Percentiles rank a stretch among this genome's conserved stretches.
Conservation (phyloP, 1,284 basidiomycete genomes). For the Leccinum griseonigrum region DNA sequence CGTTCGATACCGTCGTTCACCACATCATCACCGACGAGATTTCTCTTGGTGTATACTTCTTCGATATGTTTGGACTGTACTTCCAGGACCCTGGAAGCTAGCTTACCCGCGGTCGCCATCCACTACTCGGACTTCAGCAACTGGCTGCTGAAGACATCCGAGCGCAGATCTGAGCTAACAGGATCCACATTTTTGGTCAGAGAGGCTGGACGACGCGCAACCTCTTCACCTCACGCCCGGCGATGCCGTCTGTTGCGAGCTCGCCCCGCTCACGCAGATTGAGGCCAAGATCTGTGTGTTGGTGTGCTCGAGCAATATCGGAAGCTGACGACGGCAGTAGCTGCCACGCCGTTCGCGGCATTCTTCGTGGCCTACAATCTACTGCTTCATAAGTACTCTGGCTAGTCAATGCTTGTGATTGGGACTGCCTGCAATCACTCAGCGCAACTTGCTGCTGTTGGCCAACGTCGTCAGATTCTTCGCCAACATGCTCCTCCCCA, state of each 20-base stretch:
- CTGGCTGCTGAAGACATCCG: slow-evolving; percentile 27
- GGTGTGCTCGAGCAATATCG: slow-evolving; percentile 21
- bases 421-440: slow-evolving; percentile 25
- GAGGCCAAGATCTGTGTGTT: slow-evolving; percentile 21
- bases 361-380: slow-evolving; percentile 30
- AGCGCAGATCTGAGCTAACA: slow-evolving; percentile 23
- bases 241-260: slow-evolving; percentile 23
- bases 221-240: slow-evolving; percentile 27
- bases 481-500: slow-evolving; percentile 25
- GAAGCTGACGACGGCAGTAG: slow-evolving; percentile 12
- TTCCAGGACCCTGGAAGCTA: slow-evolving; percentile 18
- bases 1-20: slow-evolving; percentile 25
- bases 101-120: slow-evolving; percentile 20
- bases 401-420: slow-evolving; percentile 21
- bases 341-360: slow-evolving; percentile 23
- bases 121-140: slow-evolving; percentile 31
- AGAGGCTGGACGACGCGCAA: slow-evolving; percentile 19
- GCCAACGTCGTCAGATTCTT: slow-evolving; percentile 25
- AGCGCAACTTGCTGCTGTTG: slow-evolving; percentile 23
- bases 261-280: slow-evolving; percentile 27
- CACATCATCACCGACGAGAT: slow-evolving; percentile 29
- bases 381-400: slow-evolving; percentile 30
- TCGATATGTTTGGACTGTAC: slow-evolving; percentile 27
- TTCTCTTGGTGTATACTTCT: slow-evolving; percentile 28
- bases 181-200: slow-evolving; percentile 26